Conservation (phyloP, 805 yeast genomes). For the Kazachstania kunashirensis region DNA sequence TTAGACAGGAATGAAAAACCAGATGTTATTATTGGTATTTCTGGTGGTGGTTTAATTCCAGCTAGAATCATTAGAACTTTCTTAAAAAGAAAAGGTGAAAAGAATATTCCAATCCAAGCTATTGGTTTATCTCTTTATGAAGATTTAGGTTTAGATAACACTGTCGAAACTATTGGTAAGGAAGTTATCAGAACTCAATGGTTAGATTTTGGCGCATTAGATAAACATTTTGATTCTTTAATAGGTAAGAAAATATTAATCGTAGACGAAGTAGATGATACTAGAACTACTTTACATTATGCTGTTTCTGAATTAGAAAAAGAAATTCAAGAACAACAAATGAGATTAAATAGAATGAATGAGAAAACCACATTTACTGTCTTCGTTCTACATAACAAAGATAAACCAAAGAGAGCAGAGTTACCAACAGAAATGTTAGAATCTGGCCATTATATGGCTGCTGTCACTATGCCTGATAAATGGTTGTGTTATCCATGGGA, state of each 20-base stretch:
- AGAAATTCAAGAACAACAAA: conserved; percentile 50
- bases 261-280: conserved; percentile 88
- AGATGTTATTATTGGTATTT: conserved; percentile 56
- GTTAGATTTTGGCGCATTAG: conserved; percentile 71
- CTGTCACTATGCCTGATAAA: conserved; percentile 60
- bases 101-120: conserved; percentile 62
- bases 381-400: conserved; percentile 77
- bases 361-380: conserved; percentile 61
- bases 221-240: conserved; percentile 59
- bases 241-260: conserved; percentile 74
- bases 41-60: conserved; percentile 69
- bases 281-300: conserved; percentile 81
- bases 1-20: conserved; percentile 35
- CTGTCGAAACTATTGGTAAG: conserved; percentile 49
- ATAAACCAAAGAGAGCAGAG: conserved; percentile 70
- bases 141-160: conserved; percentile 38
- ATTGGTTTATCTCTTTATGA: conserved; percentile 59
- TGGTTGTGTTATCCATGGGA: conserved; percentile 95
- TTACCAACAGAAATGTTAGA: conserved; percentile 54
- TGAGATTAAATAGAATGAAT: conserved; percentile 44
- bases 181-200: conserved; percentile 85
- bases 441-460: conserved; percentile 60
- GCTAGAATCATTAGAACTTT: conserved; percentile 59
- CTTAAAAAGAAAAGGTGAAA: conserved; percentile 46
- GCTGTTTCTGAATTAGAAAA: conserved; percentile 64